Evolutionary conservation across 176 grass and related monocot species (phyloP).

Genomic region (Luzula sylvatica): DNA sequence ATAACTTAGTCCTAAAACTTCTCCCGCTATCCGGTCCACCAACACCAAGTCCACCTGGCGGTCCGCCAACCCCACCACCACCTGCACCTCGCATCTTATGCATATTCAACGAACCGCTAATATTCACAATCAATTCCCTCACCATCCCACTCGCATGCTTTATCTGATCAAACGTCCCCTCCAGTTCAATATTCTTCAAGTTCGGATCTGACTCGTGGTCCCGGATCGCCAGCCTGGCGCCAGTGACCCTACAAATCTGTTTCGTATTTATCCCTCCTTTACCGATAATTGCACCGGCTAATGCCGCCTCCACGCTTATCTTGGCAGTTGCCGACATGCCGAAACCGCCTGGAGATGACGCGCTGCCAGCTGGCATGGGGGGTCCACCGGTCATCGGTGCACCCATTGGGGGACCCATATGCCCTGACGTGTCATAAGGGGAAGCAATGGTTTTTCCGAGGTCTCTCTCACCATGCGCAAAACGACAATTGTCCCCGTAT

Average conservation of each 20-base stretch:
- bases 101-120: constrained; percentile 15
- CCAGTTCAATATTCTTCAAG: constrained; percentile 82
- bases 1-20: constrained; percentile 82
- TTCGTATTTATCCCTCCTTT: constrained; percentile 70
- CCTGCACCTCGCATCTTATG: constrained; percentile 9
- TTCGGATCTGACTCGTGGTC: constrained; percentile 60
- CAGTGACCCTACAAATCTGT: constrained; percentile 57
- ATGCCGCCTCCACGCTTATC: constrained; percentile 62
- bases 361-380: constrained; percentile 14
- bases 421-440: constrained; percentile 13
- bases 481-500: constrained; percentile 65
- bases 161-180: constrained; percentile 86
- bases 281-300: constrained; percentile 63
- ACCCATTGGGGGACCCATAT: constrained; percentile 24
- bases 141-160: constrained; percentile 66
- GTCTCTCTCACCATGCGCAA: constrained; percentile 77
- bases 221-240: constrained; percentile 53
- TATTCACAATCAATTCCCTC: constrained; percentile 57
- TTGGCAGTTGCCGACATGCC: constrained; percentile 71
- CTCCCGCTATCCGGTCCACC: constrained; percentile 22
- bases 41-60: constrained; percentile 14
- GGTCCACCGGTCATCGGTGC: constrained; percentile 14
- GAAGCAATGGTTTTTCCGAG: constrained; percentile 36
- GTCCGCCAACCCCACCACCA: too few relatives aligned
- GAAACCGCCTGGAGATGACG: constrained; percentile 45